These are phyloP conservation scores for Candida sithepensis DNA, from an alignment of 805 yeast species.

Conservation along the genomic window DNA sequence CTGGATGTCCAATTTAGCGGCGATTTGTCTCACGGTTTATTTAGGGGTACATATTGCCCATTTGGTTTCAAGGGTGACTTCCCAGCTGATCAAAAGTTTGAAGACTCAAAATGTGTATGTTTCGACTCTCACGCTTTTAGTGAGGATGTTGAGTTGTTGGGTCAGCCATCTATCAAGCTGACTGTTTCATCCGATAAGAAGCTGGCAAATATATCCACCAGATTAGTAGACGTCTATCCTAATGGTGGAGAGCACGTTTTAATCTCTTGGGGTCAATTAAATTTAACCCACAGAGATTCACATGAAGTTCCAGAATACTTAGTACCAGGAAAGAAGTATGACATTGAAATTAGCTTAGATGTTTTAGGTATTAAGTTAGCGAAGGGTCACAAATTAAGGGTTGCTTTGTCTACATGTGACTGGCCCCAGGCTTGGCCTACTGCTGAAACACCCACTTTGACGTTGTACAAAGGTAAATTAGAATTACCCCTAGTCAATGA, in stretches of 20 bases:
- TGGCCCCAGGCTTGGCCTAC: slow-evolving; percentile 50
- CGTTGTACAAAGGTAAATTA: slow-evolving; percentile 30
- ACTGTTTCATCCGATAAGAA: slow-evolving; percentile 34
- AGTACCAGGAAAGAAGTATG: slow-evolving; percentile 30
- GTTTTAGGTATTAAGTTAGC: slow-evolving; percentile 36
- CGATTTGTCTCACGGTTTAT: slow-evolving; percentile 37
- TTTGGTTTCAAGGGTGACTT: slow-evolving; percentile 45
- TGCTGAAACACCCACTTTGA: slow-evolving; percentile 37
- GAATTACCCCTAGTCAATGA: slow-evolving; percentile 29
- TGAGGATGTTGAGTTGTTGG: slow-evolving; percentile 30
- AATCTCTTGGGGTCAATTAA: slow-evolving; percentile 45
- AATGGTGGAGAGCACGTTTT: slow-evolving; percentile 34
- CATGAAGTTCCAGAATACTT: slow-evolving; percentile 39
- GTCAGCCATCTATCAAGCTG: slow-evolving; percentile 35
- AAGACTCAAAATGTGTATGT: slow-evolving; percentile 37
- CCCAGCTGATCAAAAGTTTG: slow-evolving; percentile 41
- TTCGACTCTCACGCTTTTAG: slow-evolving; percentile 32
- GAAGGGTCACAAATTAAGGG: slow-evolving; percentile 36
- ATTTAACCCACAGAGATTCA: slow-evolving; percentile 38
- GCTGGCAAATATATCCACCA: slow-evolving; percentile 37
- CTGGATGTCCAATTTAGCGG: slow-evolving; percentile 28
- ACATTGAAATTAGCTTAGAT: slow-evolving; percentile 35
- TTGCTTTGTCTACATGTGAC: slow-evolving; percentile 42
- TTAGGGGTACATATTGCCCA: slow-evolving; percentile 45
- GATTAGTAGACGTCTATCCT: slow-evolving; percentile 40